phyloP scores from a whole-genome alignment of 2,329 filamentous ascomycete genomes.

The Stenocarpella maydis region DNA sequence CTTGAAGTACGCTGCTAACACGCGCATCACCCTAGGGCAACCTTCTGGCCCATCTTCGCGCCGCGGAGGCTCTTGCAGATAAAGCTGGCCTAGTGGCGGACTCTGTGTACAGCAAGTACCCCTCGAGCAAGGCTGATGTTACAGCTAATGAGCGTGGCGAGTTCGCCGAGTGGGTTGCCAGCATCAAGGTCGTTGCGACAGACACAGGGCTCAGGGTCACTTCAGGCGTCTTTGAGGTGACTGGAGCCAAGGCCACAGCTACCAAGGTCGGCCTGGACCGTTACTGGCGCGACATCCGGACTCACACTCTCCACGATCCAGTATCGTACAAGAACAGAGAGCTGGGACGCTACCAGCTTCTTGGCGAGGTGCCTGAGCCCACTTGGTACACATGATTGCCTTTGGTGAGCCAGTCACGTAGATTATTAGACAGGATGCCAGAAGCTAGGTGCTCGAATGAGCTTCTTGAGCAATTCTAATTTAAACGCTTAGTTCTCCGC shows the following conservation, averaged over 20 bases:
- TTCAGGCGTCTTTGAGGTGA: slow-evolving; percentile 70
- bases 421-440: background rate
- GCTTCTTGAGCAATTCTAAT: background rate
- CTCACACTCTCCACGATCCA: slow-evolving; percentile 72
- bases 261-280: slow-evolving; percentile 68
- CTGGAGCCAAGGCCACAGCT: slow-evolving; percentile 65
- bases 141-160: slow-evolving; percentile 64
- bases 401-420: background rate
- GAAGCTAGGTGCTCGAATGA: too few species aligned
- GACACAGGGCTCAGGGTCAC: slow-evolving; percentile 67
- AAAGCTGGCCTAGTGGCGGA: slow-evolving; percentile 59
- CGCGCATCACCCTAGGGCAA: slow-evolving; percentile 48
- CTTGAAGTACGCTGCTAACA: background rate
- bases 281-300: slow-evolving; percentile 73
- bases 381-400: slow-evolving; percentile 66
- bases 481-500: background rate
- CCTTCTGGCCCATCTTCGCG: slow-evolving; percentile 68
- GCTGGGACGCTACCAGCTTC: slow-evolving; percentile 63
- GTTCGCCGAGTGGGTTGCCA: slow-evolving; percentile 69
- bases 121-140: slow-evolving; percentile 51
- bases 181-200: slow-evolving; percentile 68
- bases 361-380: slow-evolving; percentile 64
- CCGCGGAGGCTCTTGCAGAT: slow-evolving; percentile 66
- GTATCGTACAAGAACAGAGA: slow-evolving; percentile 73
- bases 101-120: slow-evolving; percentile 54